Base-by-base conservation (phyloP, 306 rosid species). In the Rosa persica region DNA sequence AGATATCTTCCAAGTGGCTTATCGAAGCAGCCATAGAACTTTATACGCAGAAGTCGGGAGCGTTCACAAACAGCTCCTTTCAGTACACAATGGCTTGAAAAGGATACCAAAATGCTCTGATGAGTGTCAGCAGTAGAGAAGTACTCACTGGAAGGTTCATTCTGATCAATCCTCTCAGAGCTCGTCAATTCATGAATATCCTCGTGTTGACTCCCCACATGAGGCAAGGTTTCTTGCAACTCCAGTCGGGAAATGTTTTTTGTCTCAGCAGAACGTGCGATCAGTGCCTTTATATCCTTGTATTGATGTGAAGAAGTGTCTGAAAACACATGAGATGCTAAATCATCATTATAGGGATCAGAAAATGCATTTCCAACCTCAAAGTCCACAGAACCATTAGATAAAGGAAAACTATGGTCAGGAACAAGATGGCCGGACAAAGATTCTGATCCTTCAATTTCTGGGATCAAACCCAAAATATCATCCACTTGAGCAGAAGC, bases 1-100 rank as follows among this genome's bases (percentile, higher is more conserved):
- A 96, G 96, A 85, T 91, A 96, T 87, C 96, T 90, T 67, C 99
- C 99, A 19, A 96, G 90, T 76, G 99, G 99, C 88, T 96, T 96
- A 86, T 96, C 99, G 73, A 89, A 89, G 67, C 92, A 88, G 67
- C 98, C 93, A 78, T 96, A 96, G 72, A 93, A 96, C 77, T 93
- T 96, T 81, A 96, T 96, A 72, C 99, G 98, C 85, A 91, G 84
- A 77, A 93, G 94, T 79, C 86, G 97, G 67, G 94, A 86, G 30
- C 93, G 97, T 76, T 91, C 97, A 81, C 99, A 96, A 78, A 89
- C 90, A 40, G 86, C 84, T 88, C 90, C 91, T 84, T 96, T 96
- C 13, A 76, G 86, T 43, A 93, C 93, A 82, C 99, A 93, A 67
- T 84, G 92, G 84, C 97, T 96, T 70, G 99, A 96, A 88, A 88